phyloP scores from a whole-genome alignment of 768 basidiomycete genomes.

The Ephemerocybe angulata region DNA sequence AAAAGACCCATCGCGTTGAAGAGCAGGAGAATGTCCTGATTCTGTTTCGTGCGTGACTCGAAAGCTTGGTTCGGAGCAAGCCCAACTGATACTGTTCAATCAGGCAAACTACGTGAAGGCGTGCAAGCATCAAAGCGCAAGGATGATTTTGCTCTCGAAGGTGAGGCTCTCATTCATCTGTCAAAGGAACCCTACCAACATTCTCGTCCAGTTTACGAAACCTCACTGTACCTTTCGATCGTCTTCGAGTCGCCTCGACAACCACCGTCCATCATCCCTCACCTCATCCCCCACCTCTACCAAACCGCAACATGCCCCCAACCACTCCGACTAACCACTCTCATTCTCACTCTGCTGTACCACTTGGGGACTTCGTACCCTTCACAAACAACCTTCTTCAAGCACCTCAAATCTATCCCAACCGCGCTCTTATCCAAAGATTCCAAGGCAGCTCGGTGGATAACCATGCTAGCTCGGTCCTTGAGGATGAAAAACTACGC shows the following conservation, averaged over 20 bases:
- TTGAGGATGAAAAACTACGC: slow-evolving; percentile 56
- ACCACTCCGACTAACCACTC: slow-evolving; percentile 22
- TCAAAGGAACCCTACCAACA: neutral
- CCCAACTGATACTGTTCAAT: neutral
- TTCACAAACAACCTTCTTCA: slow-evolving; percentile 56
- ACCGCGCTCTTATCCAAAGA: slow-evolving; percentile 33
- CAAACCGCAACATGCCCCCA: slow-evolving; percentile 22
- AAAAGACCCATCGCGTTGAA: slow-evolving; percentile 42
- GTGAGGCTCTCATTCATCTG: slow-evolving; percentile 31
- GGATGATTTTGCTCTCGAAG: slow-evolving; percentile 67
- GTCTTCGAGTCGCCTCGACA: slow-evolving; percentile 62
- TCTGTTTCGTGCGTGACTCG: slow-evolving; percentile 54
- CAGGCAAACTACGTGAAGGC: slow-evolving; percentile 78
- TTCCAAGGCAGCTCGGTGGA: slow-evolving; percentile 45
- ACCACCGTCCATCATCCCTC: slow-evolving; percentile 56
- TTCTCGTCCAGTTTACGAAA: slow-evolving; percentile 60
- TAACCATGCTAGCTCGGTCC: slow-evolving; percentile 45
- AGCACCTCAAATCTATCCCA: slow-evolving; percentile 41
- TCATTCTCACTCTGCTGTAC: slow-evolving; percentile 55
- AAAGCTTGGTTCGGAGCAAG: neutral
- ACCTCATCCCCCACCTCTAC: slow-evolving; percentile 52
- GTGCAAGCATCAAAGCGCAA: slow-evolving; percentile 55
- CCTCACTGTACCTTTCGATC: slow-evolving; percentile 61
- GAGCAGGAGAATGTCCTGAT: slow-evolving; percentile 68
- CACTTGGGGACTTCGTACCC: slow-evolving; percentile 58